Conservation (phyloP, 768 basidiomycete species). For the Termitomyces sp. region DNA sequence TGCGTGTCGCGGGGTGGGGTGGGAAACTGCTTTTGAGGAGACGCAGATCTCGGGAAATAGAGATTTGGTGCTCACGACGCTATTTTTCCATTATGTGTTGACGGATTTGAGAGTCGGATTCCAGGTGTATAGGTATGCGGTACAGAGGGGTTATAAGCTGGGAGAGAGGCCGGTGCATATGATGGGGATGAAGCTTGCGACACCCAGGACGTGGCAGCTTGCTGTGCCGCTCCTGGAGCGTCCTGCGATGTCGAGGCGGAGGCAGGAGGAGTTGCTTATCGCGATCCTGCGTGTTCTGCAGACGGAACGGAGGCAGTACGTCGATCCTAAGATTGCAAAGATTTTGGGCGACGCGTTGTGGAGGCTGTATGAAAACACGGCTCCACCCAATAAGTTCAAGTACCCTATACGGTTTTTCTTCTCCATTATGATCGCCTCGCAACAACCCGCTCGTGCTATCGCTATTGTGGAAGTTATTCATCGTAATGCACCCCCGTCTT, state of each 20-base stretch:
- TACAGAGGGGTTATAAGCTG: conserved; percentile 19
- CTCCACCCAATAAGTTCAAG: conserved; percentile 30
- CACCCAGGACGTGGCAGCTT: conserved; percentile 23
- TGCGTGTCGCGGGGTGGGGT: conserved; percentile 24
- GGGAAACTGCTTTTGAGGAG: conserved; percentile 27
- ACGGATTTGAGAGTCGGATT: conserved; percentile 29
- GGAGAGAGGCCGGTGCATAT: conserved; percentile 21
- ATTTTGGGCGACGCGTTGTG: conserved; percentile 33
- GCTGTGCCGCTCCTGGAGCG: conserved; percentile 34
- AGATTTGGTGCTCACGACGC: conserved; percentile 24
- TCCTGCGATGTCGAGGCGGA: conserved; percentile 24
- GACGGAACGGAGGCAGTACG: conserved; percentile 26
- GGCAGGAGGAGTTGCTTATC: conserved; percentile 34
- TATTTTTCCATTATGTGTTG: conserved; percentile 20
- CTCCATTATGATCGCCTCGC: conserved; percentile 33
- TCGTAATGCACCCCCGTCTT: conserved; percentile 24
- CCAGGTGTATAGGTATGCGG: conserved; percentile 31
- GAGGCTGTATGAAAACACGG: conserved; percentile 30
- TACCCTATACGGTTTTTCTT: conserved; percentile 49
- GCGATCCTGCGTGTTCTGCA: conserved; percentile 37
- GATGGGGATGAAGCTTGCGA: conserved; percentile 32
- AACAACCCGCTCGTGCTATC: conserved; percentile 33
- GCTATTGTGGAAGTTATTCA: conserved; percentile 39
- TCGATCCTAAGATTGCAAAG: conserved; percentile 27
- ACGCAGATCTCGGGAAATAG: conserved; percentile 22